phyloP scores from a whole-genome alignment of 805 yeast genomes.

The Tetrapisispora nanseiensis region DNA sequence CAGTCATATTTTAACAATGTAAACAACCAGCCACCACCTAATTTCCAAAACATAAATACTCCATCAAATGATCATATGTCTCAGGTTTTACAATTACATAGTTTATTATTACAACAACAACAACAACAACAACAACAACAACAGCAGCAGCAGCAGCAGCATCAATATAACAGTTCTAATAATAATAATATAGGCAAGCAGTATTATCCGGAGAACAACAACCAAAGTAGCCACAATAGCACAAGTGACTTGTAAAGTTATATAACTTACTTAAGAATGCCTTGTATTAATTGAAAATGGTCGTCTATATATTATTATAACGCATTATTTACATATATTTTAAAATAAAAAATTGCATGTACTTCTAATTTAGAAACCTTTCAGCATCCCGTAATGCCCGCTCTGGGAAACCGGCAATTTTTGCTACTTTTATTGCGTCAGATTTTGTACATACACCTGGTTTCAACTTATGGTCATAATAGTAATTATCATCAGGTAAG shows the following conservation, averaged over 20 bases:
- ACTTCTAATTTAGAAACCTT: background rate
- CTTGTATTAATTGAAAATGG: no score
- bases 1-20: slow-evolving; percentile 6
- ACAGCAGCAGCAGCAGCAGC: slow-evolving; percentile 2
- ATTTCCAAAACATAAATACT: slow-evolving; percentile 3
- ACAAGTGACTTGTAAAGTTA: background rate
- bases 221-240: background rate
- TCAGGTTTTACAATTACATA: slow-evolving; percentile 20
- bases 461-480: slow-evolving; percentile 44
- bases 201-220: background rate
- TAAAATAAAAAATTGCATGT: background rate
- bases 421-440: slow-evolving; percentile 69
- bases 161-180: slow-evolving; percentile 4
- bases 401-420: slow-evolving; percentile 67
- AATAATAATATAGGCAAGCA: background rate
- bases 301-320: no score
- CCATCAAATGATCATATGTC: slow-evolving; percentile 13
- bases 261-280: background rate
- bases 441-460: slow-evolving; percentile 67
- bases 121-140: slow-evolving; percentile 15
- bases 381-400: slow-evolving; percentile 46
- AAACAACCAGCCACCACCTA: slow-evolving; percentile 2
- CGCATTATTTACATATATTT: no score
- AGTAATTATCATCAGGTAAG: slow-evolving; percentile 16
- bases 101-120: slow-evolving; percentile 18